Conservation (phyloP, 2,329 filamentous ascomycete genomes). For the Cercospora citrullina region DNA sequence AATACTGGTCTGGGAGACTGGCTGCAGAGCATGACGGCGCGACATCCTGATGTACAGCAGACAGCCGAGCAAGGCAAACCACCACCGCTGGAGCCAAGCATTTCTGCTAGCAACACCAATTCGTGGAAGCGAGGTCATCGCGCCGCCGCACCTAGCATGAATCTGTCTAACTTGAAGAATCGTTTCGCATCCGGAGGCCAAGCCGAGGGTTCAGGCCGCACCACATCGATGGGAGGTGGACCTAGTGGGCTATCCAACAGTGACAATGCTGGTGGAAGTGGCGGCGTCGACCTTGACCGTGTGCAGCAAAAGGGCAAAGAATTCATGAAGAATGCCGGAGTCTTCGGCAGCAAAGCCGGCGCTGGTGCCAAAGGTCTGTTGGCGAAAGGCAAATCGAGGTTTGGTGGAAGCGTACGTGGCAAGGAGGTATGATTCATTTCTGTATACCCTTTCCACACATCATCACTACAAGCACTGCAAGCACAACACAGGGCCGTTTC, state of each 20-base stretch:
- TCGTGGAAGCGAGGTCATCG: constrained; percentile 21
- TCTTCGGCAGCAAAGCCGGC: constrained; percentile 65
- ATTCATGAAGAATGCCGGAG: constrained; percentile 77
- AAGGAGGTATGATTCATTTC: constrained; percentile 79
- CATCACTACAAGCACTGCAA: not conserved
- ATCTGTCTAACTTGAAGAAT: constrained; percentile 15
- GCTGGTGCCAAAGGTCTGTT: constrained; percentile 89
- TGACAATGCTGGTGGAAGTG: constrained; percentile 18
- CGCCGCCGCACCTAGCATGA: constrained; percentile 12
- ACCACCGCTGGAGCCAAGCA: constrained; percentile 23
- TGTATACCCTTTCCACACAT: constrained; percentile 23
- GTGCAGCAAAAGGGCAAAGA: constrained; percentile 75
- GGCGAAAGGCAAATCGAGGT: constrained; percentile 74
- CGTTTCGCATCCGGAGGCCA: constrained; percentile 18
- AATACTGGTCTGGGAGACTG: constrained; percentile 72
- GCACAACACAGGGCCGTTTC: not conserved
- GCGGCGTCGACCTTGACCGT: constrained; percentile 31
- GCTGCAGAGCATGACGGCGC: constrained; percentile 52
- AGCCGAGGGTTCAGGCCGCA: constrained; percentile 14
- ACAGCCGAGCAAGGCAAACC: constrained; percentile 25
- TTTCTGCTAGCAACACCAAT: constrained; percentile 14
- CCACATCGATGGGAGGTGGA: constrained; percentile 9
- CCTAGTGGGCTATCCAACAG: constrained; percentile 33
- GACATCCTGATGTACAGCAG: constrained; percentile 54
- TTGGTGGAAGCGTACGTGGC: constrained; percentile 44